Percentiles rank a stretch among this genome's conserved stretches.
These are phyloP conservation scores for Lyophyllum semitale DNA, from an alignment of 768 basidiomycete genomes.

Conservation along the genomic window DNA sequence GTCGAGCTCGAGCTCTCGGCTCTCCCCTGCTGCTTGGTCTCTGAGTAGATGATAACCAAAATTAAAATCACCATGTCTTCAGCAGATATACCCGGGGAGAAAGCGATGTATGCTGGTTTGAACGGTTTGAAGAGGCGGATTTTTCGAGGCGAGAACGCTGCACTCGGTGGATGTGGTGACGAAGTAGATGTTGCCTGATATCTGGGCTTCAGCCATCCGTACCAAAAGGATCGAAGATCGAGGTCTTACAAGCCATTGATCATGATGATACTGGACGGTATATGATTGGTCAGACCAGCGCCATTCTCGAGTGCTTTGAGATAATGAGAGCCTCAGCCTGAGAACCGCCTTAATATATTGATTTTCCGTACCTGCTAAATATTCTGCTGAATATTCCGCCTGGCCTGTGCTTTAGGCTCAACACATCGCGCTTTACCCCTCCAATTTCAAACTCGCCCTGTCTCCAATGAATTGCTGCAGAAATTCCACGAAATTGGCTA, in stretches of 20 bases:
- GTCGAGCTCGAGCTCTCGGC: too few species aligned
- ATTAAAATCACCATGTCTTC: neutral
- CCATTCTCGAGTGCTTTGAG: constrained; percentile 6
- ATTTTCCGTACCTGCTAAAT: neutral
- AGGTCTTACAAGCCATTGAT: constrained; percentile 1
- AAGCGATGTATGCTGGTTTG: neutral
- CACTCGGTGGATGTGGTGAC: neutral
- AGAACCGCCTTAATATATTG: neutral
- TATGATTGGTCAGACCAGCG: neutral
- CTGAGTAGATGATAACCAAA: neutral
- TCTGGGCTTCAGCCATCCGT: neutral
- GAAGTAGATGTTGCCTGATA: constrained; percentile 1
- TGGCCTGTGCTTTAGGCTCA: neutral
- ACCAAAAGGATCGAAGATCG: neutral
- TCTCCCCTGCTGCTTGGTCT: neutral
- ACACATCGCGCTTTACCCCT: neutral
- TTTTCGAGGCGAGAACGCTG: neutral
- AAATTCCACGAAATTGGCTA: neutral
- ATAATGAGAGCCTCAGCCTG: neutral
- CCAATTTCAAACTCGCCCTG: constrained; percentile 5
- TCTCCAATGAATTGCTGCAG: constrained; percentile 8
- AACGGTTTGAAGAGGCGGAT: neutral
- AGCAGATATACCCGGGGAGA: neutral
- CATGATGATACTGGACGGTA: constrained; percentile 1
- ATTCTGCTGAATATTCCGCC: neutral